Conservation (phyloP, 2,329 filamentous ascomycete genomes). For the Xylaria multiplex region DNA sequence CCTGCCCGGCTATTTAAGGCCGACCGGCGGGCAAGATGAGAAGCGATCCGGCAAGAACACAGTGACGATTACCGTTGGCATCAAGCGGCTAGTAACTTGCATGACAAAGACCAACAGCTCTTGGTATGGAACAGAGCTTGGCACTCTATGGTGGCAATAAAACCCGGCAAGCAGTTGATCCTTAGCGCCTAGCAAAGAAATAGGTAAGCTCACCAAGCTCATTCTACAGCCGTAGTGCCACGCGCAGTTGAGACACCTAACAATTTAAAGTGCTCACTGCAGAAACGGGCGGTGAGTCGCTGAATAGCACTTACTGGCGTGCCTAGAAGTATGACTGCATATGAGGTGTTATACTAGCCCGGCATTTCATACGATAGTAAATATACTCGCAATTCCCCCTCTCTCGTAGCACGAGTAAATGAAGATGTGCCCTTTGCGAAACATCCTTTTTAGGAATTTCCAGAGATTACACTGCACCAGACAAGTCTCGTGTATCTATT, state of each 20-base stretch:
- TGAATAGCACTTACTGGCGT: neutral
- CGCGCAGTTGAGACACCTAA: neutral
- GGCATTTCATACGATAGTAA: slow-evolving; percentile 11
- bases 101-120: slow-evolving; percentile 9
- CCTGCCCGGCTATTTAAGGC: neutral
- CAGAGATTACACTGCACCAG: neutral
- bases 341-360: slow-evolving; percentile 9
- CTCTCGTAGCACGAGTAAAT: slow-evolving; percentile 12
- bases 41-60: slow-evolving; percentile 8
- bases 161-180: slow-evolving; percentile 1
- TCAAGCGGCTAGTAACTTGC: slow-evolving; percentile 3
- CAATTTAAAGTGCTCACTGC: slow-evolving; percentile 37
- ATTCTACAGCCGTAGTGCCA: slow-evolving; percentile 4
- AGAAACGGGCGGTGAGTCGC: slow-evolving; percentile 33
- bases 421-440: slow-evolving; percentile 5
- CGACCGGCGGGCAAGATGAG: slow-evolving; percentile 15
- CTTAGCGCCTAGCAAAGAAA: slow-evolving; percentile 6
- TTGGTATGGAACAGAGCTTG: slow-evolving; percentile 6
- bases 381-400: slow-evolving; percentile 8
- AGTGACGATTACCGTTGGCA: neutral
- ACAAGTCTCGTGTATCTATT: neutral
- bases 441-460: neutral
- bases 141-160: slow-evolving; percentile 10
- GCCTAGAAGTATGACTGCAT: slow-evolving; percentile 29
- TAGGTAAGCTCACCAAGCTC: slow-evolving; percentile 15